Conservation (phyloP, 306 rosid species). For the Cucurbita ficifolia region DNA sequence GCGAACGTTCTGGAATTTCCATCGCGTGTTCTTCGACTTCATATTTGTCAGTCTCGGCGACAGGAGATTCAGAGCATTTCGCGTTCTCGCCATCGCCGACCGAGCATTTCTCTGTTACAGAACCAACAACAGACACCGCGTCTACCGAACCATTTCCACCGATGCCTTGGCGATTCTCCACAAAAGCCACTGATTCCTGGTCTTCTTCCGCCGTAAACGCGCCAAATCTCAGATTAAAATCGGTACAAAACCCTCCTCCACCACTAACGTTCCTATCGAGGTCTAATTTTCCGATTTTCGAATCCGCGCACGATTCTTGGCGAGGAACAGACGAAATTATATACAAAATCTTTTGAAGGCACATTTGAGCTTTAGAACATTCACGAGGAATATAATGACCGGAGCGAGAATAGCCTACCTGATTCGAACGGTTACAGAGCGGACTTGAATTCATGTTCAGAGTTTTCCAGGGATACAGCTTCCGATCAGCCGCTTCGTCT, state of each 20-base stretch:
- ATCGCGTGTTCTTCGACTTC: not conserved
- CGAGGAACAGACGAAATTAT: constrained; percentile 29
- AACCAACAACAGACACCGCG: not conserved
- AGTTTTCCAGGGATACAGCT: not conserved
- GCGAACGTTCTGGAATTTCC: constrained; percentile 5
- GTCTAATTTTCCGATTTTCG: not conserved
- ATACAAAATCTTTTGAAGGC: constrained; percentile 31
- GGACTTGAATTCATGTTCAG: constrained; percentile 18
- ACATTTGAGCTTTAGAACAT: constrained; percentile 32
- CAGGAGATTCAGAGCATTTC: not conserved
- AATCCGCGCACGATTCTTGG: not conserved
- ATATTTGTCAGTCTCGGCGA: not conserved
- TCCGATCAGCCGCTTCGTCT: not conserved
- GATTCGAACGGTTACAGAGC: not conserved
- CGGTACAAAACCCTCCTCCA: constrained; percentile 7
- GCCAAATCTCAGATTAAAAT: constrained; percentile 21
- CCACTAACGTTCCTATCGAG: not conserved
- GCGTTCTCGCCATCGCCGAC: not conserved
- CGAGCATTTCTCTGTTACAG: not conserved
- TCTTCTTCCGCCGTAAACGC: not conserved
- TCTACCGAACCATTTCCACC: not conserved
- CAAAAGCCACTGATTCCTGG: constrained; percentile 4
- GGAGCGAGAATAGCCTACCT: constrained; percentile 9
- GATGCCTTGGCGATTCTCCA: not conserved
- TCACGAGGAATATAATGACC: constrained; percentile 1